phyloP scores from a whole-genome alignment of 1,139 yeast species.

The Blastobotrys malaysiensis region DNA sequence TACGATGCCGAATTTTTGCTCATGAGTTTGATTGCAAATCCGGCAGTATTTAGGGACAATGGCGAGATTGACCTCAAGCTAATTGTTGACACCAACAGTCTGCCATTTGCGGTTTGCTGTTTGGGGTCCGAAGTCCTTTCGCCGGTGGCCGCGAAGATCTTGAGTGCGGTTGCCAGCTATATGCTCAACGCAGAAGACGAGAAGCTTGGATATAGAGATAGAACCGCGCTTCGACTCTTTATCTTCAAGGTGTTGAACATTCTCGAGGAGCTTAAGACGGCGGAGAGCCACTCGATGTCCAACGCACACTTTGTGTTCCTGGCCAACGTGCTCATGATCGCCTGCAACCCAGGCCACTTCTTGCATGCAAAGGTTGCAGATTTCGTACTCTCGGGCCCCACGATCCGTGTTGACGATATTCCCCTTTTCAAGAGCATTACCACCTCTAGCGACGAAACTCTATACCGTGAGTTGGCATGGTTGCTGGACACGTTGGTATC shows the following conservation, averaged over 20 bases:
- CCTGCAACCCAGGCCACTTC: constrained; percentile 64
- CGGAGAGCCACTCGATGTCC: constrained; percentile 9
- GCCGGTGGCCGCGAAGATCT: neutral
- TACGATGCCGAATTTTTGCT: constrained; percentile 32
- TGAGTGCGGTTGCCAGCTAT: neutral
- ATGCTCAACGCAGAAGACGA: neutral
- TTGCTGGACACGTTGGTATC: constrained; percentile 45
- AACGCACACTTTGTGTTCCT: neutral
- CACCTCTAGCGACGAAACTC: constrained; percentile 44
- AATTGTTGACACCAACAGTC: constrained; percentile 52
- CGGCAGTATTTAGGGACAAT: constrained; percentile 24
- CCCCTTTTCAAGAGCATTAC: constrained; percentile 57
- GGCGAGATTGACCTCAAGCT: constrained; percentile 47
- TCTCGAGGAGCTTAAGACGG: constrained; percentile 29
- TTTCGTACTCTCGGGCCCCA: constrained; percentile 43
- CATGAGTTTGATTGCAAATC: constrained; percentile 26
- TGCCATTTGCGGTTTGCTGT: constrained; percentile 53
- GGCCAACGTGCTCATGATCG: constrained; percentile 27
- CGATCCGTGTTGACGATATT: constrained; percentile 49
- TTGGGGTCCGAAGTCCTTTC: neutral
- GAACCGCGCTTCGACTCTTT: constrained; percentile 50
- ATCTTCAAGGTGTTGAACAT: constrained; percentile 58
- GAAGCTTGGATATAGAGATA: constrained; percentile 48
- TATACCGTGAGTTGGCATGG: constrained; percentile 62
- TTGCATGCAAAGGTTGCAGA: constrained; percentile 60